Percentiles rank a stretch among this genome's conserved stretches.
These are phyloP conservation scores for Colletotrichum limetticola DNA, from an alignment of 2,329 filamentous ascomycete species.

Conservation along the genomic window DNA sequence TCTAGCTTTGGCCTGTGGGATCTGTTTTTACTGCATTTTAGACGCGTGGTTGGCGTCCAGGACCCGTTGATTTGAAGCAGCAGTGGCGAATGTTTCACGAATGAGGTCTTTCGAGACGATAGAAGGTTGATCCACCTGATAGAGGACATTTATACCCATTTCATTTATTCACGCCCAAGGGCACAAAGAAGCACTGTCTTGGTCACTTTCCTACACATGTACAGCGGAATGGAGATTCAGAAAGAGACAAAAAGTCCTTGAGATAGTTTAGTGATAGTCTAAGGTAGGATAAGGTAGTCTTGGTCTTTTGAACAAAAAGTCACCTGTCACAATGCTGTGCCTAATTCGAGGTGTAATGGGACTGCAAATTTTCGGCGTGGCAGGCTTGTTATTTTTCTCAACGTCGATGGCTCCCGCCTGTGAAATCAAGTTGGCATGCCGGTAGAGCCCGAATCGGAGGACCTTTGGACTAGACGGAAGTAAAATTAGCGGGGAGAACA, in stretches of 20 bases:
- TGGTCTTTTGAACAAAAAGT: neutral
- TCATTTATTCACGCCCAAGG: neutral
- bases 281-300: neutral
- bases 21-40: neutral
- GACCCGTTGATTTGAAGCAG: neutral
- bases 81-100: neutral
- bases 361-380: neutral
- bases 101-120: neutral
- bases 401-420: neutral
- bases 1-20: neutral
- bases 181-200: neutral
- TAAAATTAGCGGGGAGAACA: neutral
- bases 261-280: neutral
- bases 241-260: neutral
- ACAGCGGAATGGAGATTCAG: neutral
- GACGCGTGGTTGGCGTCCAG: neutral
- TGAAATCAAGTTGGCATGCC: neutral
- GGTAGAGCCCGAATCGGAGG: neutral
- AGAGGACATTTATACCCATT: constrained; percentile 23
- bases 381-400: neutral
- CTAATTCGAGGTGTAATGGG: neutral
- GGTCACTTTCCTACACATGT: neutral
- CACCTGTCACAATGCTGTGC: neutral
- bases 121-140: neutral
- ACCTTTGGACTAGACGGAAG: neutral